phyloP scores from a whole-genome alignment of 345 rosid species.

The Eucalyptus grandis region DNA sequence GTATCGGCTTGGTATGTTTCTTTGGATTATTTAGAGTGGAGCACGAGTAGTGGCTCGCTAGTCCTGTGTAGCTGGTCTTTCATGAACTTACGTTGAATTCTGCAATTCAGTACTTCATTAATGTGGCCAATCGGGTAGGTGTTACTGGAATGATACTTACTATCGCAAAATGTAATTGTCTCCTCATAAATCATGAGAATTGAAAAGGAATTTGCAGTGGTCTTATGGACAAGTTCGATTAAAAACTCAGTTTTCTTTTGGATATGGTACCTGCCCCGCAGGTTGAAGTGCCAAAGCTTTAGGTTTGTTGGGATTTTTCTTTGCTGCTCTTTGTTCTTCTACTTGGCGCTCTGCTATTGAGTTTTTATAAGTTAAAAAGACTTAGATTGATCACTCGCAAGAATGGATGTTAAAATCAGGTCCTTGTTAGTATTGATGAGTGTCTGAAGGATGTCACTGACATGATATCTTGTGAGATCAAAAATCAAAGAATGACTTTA shows the following conservation, averaged over 20 bases:
- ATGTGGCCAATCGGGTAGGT: background rate
- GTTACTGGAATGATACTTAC: background rate
- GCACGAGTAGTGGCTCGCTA: background rate
- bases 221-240: rapidly evolving
- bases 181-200: background rate
- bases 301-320: background rate
- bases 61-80: background rate
- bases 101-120: background rate
- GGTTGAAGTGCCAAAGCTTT: background rate
- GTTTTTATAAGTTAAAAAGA: background rate
- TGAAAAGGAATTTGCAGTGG: background rate
- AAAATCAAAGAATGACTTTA: background rate
- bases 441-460: background rate
- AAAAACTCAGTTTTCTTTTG: background rate
- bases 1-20: background rate
- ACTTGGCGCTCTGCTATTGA: background rate
- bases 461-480: background rate
- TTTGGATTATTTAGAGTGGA: background rate
- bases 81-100: background rate
- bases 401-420: background rate
- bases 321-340: background rate
- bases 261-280: background rate
- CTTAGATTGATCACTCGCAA: background rate
- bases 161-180: background rate
- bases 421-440: background rate